Conservation (phyloP, 331 rosid genomes). For the Acacia concinna region DNA sequence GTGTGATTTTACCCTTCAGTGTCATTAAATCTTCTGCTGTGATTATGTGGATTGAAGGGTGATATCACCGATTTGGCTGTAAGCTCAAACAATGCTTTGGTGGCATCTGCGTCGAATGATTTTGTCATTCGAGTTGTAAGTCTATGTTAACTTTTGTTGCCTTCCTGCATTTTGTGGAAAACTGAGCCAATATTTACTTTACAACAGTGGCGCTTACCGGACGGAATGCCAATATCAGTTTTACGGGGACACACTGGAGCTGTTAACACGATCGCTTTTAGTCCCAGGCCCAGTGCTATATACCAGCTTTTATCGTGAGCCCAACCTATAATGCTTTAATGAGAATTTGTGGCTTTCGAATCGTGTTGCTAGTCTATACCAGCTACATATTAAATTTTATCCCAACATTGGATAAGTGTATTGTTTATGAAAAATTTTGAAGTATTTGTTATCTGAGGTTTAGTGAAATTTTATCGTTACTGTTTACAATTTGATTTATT, state of each 20-base stretch:
- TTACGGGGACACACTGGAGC: constrained; percentile 84
- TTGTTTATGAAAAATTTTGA: background rate
- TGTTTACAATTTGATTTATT: background rate
- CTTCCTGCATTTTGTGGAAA: constrained; percentile 21
- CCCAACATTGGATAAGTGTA: background rate
- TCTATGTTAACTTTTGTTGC: constrained; percentile 21
- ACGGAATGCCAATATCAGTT: constrained; percentile 85
- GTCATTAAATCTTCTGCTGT: constrained; percentile 5
- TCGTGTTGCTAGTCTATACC: constrained; percentile 21
- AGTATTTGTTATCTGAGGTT: background rate
- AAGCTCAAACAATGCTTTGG: constrained; percentile 63
- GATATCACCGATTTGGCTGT: constrained; percentile 58
- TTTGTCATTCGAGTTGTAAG: constrained; percentile 88
- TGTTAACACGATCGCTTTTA: constrained; percentile 85
- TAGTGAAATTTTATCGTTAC: background rate
- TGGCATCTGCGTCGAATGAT: constrained; percentile 94
- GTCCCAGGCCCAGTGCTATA: constrained; percentile 65
- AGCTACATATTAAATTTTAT: constrained; percentile 5
- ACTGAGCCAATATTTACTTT: constrained; percentile 34
- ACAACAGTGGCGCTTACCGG: constrained; percentile 87
- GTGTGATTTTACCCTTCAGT: background rate
- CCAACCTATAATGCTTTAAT: constrained; percentile 16
- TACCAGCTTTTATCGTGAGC: constrained; percentile 85
- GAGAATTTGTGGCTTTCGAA: background rate
- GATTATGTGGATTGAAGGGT: constrained; percentile 27